phyloP scores from a whole-genome alignment of 306 rosid species.

The Vicia villosa region DNA sequence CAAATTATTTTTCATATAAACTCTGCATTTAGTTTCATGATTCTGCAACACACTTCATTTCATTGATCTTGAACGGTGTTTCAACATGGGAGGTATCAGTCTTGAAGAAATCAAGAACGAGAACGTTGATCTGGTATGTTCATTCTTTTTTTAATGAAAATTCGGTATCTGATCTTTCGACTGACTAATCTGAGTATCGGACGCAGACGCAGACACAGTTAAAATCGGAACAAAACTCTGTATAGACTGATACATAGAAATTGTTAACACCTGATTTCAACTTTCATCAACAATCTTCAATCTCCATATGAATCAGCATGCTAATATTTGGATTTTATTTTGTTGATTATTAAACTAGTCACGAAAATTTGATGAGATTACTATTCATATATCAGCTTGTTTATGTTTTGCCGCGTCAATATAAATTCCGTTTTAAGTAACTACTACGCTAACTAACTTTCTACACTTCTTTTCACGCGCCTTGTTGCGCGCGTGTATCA shows the following conservation, averaged over 20 bases:
- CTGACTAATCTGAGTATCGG: too few species aligned
- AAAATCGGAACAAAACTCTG: too few species aligned
- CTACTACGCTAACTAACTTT: constrained; percentile 20
- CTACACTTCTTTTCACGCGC: too few species aligned
- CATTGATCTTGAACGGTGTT: background rate
- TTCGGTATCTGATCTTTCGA: too few species aligned
- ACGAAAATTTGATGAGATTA: background rate
- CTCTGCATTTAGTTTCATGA: background rate
- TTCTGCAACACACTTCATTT: background rate
- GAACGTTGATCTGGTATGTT: constrained; percentile 78
- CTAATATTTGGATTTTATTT: background rate
- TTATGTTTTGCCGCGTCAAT: background rate
- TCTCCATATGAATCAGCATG: background rate
- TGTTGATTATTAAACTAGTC: background rate
- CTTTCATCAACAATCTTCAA: background rate
- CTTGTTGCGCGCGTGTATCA: too few species aligned
- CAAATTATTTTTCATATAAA: background rate
- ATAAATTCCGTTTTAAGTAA: constrained; percentile 2
- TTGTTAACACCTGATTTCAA: too few species aligned
- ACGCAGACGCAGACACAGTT: too few species aligned
- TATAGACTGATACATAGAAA: too few species aligned
- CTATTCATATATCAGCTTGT: background rate
- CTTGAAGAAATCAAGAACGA: constrained; percentile 94
- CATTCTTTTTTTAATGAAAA: too few species aligned
- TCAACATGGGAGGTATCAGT: constrained; percentile 62